Conservation (phyloP, 2,329 filamentous ascomycete species). For the Aspergillus novoparasiticus region DNA sequence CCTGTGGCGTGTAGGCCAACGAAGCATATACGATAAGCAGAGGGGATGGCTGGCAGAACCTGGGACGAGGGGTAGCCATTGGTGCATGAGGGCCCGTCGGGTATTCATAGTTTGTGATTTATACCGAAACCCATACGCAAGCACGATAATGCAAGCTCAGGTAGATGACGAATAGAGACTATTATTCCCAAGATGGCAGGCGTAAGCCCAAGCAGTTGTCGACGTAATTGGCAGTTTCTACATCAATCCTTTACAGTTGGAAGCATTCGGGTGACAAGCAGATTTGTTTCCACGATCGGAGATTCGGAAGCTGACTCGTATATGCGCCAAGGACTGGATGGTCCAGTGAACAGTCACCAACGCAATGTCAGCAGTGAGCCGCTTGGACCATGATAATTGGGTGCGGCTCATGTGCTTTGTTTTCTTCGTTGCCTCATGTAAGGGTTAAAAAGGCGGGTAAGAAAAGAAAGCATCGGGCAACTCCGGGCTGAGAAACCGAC, state of each 20-base stretch:
- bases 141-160: not conserved
- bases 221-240: not conserved
- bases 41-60: not conserved
- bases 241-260: not conserved
- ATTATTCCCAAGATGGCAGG: not conserved
- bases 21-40: constrained; percentile 16
- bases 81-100: not conserved
- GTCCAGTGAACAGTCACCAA: constrained; percentile 17
- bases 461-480: not conserved
- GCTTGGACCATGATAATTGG: constrained; percentile 21
- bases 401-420: constrained; percentile 24
- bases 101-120: not conserved
- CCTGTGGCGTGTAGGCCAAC: not conserved
- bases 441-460: not conserved
- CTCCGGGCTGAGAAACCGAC: not conserved
- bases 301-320: constrained; percentile 4
- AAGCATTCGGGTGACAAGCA: not conserved
- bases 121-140: not conserved
- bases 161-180: not conserved
- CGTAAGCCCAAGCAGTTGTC: not conserved
- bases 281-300: not conserved
- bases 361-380: constrained; percentile 19
- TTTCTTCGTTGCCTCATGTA: constrained; percentile 8
- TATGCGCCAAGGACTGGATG: constrained; percentile 8
- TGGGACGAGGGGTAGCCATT: not conserved